These are phyloP conservation scores for Pichia gijzeniarum DNA, from an alignment of 805 yeast species.

Conservation along the genomic window DNA sequence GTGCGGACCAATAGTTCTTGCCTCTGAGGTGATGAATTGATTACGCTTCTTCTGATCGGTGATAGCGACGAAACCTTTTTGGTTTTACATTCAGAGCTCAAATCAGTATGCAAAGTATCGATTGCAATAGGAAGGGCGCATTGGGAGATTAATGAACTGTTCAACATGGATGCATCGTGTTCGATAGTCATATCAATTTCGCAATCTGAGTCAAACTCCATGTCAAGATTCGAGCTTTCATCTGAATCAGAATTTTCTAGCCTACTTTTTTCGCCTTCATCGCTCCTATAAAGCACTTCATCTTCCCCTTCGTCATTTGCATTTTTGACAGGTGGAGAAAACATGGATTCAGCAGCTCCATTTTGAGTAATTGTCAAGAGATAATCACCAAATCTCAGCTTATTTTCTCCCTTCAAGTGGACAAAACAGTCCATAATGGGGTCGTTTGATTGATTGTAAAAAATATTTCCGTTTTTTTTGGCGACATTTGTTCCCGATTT, in stretches of 20 bases:
- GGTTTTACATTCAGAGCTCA: neutral
- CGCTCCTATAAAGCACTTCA: conserved; percentile 2
- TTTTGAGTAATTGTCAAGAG: conserved; percentile 5
- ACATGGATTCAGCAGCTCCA: conserved; percentile 4
- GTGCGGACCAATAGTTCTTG: conserved; percentile 1
- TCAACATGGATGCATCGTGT: neutral
- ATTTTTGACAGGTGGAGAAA: neutral
- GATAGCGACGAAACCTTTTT: neutral
- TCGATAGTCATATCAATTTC: neutral
- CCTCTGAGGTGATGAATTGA: conserved; percentile 4
- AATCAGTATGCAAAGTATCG: neutral
- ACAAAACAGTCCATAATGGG: conserved; percentile 6
- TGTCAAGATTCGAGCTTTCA: neutral
- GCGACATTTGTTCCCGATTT: conserved; percentile 1
- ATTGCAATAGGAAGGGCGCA: neutral
- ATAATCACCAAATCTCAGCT: conserved; percentile 15
- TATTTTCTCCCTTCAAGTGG: conserved; percentile 6
- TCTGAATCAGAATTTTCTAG: conserved; percentile 14
- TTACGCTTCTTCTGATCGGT: conserved; percentile 5
- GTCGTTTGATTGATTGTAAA: conserved; percentile 1
- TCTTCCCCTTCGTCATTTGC: conserved; percentile 1
- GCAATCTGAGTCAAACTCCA: neutral
- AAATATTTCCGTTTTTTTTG: conserved; percentile 2
- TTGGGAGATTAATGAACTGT: conserved; percentile 4
- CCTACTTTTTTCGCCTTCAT: conserved; percentile 20